These are phyloP conservation scores for Aspergillus novofumigatus DNA, from an alignment of 2,329 filamentous ascomycete genomes.

Conservation along the genomic window DNA sequence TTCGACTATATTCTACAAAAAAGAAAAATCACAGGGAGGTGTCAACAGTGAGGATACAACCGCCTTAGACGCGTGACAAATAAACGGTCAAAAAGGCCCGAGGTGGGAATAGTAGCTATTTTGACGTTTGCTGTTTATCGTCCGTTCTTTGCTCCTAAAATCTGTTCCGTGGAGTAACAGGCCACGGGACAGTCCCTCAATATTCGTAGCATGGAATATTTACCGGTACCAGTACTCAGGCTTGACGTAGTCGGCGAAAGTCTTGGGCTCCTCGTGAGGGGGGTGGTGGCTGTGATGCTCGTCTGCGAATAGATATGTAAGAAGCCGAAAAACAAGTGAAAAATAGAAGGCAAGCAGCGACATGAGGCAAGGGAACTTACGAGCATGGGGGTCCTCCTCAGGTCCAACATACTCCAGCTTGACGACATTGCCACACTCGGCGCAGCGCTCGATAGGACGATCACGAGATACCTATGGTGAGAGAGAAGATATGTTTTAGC, in stretches of 20 bases:
- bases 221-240: constrained; percentile 80
- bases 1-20: constrained; percentile 28
- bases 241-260: constrained; percentile 92
- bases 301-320: constrained; percentile 21
- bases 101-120: neutral
- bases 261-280: constrained; percentile 79
- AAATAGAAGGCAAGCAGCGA: neutral
- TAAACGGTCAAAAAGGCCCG: neutral
- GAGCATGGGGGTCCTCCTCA: constrained; percentile 65
- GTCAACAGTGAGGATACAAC: constrained; percentile 12
- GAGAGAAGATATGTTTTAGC: neutral
- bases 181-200: constrained; percentile 10
- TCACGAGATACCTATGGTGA: constrained; percentile 70
- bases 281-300: constrained; percentile 44
- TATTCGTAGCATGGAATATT: constrained; percentile 23
- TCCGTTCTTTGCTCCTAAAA: neutral
- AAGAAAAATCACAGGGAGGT: constrained; percentile 11
- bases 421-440: constrained; percentile 92
- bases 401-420: constrained; percentile 97
- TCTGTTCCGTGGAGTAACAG: neutral
- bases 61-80: neutral
- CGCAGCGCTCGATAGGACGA: constrained; percentile 90
- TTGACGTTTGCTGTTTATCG: neutral
- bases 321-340: neutral
- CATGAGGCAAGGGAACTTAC: constrained; percentile 25